Evolutionary conservation across 1,139 yeast species (phyloP), one percentile per base, ranked within the genome.

Genomic region (Chernovozyma aurita): DNA sequence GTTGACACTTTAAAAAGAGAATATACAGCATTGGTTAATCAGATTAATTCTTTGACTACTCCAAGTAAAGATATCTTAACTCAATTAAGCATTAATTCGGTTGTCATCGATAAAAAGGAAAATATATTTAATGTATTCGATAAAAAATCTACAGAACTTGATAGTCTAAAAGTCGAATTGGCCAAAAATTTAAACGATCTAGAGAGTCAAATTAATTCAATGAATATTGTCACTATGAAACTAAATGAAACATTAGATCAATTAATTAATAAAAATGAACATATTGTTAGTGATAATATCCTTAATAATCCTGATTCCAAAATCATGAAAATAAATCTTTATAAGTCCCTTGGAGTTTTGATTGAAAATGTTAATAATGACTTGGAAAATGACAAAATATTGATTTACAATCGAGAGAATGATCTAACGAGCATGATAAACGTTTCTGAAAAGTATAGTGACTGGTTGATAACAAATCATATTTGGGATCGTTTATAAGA

Each of bases 391-490:
- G 65, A 61, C 35, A 50, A 66, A 42, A 66, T 80, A 1, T 53
- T 81, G 30, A 70, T 81, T 12, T 68, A 75, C 41, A 76, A 78
- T 42, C 70, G 70, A 34, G 59, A 61, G 13, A 59, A 62, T 25
- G 76, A 73, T 41, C 57, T 65, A 15, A 63, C 79, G 2, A 76
- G 73, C 45, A 67, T 76, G 4, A 57, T 84, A 35, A 67, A 73
- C 47, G 70, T 79, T 11, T 84, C 78, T 44, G 73, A 74, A 21
- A 71, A 75, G 45, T 79, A 78, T 48, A 73, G 80, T 44, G 78
- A 76, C 42, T 79, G 70, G 48, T 81, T 81, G 52, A 70, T 81
- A 22, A 72, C 86, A 8, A 81, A 82, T 48, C 79, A 73, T 51
- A 70, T 84, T 17, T 84, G 94, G 94, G 90, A 83, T 42, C 67